Conservation (phyloP, 192 early-diverging fungal genomes). For the Backusella macrospora region DNA sequence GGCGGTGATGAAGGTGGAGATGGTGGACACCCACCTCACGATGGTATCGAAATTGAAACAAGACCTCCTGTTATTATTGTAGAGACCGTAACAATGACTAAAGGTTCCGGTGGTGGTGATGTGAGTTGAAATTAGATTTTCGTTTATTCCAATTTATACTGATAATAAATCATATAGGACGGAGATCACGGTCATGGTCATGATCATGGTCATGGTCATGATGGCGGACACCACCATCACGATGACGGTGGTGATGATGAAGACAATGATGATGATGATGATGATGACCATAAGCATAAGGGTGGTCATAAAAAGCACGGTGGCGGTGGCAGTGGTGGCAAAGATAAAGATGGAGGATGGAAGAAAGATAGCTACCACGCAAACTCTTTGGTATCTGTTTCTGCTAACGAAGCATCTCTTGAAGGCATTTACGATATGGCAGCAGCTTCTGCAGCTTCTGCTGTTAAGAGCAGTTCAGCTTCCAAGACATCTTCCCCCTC, state of each 20-base stretch:
- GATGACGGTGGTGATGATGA: constrained; percentile 29
- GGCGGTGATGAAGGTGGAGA: background rate
- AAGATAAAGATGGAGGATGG: background rate
- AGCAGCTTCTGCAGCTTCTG: background rate
- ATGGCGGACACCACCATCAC: background rate
- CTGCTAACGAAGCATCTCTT: background rate
- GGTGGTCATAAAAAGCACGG: constrained; percentile 18
- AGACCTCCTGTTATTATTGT: constrained; percentile 21
- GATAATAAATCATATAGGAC: background rate
- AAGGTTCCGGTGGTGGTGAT: background rate
- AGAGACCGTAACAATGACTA: constrained; percentile 24
- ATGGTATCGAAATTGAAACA: constrained; percentile 13
- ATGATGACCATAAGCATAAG: constrained; percentile 28
- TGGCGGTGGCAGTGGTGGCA: constrained; percentile 34
- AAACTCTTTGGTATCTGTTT: background rate
- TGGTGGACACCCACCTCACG: background rate
- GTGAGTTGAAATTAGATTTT: background rate
- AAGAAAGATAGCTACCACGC: constrained; percentile 12
- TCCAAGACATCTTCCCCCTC: background rate
- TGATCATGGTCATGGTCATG: constrained; percentile 20
- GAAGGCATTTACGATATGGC: background rate
- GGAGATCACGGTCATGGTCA: background rate
- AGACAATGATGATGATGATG: constrained; percentile 30
- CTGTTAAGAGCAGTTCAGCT: background rate
- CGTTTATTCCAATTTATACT: background rate